phyloP scores from a whole-genome alignment of 352 stramenopile species.

The Phytophthora tubulina region DNA sequence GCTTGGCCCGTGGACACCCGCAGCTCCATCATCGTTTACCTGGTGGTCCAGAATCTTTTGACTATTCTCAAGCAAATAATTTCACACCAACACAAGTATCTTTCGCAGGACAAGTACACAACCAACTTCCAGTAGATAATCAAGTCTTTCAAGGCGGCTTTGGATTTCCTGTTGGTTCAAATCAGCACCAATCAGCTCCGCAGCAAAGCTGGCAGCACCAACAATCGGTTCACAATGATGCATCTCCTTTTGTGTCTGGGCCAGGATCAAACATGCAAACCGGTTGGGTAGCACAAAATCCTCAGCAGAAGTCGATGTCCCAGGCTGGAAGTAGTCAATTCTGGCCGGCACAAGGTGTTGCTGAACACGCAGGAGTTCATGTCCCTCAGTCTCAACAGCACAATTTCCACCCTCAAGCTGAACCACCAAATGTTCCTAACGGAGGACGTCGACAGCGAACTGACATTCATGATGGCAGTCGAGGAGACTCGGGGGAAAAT shows the following conservation, averaged over 20 bases:
- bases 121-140: constrained; percentile 12
- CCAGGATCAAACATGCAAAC: constrained; percentile 9
- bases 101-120: constrained; percentile 6
- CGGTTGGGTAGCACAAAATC: constrained; percentile 7
- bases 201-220: constrained; percentile 29
- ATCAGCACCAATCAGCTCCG: constrained; percentile 27
- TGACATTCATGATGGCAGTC: constrained; percentile 34
- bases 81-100: constrained; percentile 12
- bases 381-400: constrained; percentile 2
- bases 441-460: constrained; percentile 36
- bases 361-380: constrained; percentile 3
- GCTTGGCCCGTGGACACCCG: constrained; percentile 58
- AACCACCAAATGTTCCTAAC: constrained; percentile 17
- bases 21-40: constrained; percentile 33
- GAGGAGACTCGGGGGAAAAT: constrained; percentile 24
- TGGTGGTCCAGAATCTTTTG: constrained; percentile 8
- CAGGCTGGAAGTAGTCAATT: constrained; percentile 29
- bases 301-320: constrained; percentile 13
- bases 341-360: constrained; percentile 5
- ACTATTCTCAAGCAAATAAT: constrained; percentile 11
- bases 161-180: neutral
- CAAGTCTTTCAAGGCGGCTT: constrained; percentile 18
- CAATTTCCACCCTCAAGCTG: constrained; percentile 4
- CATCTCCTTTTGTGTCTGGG: neutral
- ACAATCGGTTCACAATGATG: neutral